phyloP scores from a whole-genome alignment of 2,329 filamentous ascomycete species.

The Aspergillus latus region DNA sequence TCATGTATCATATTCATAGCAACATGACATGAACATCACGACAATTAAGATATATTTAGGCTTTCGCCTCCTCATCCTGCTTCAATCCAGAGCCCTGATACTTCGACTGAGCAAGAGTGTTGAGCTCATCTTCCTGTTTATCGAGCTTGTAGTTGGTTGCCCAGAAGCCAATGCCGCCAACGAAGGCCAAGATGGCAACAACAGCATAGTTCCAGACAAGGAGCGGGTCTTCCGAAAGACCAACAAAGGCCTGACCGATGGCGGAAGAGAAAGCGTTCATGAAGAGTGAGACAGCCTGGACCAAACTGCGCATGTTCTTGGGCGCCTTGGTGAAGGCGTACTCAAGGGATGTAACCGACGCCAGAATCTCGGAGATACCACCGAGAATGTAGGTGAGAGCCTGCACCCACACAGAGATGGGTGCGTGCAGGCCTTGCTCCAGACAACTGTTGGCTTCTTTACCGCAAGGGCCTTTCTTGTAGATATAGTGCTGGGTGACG shows the following conservation, averaged over 20 bases:
- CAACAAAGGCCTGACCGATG: conserved; percentile 65
- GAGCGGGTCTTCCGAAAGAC: conserved; percentile 63
- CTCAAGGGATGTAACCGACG: conserved; percentile 63
- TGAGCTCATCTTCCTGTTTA: conserved; percentile 66
- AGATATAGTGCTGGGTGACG: conserved; percentile 55
- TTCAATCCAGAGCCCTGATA: conserved; percentile 1
- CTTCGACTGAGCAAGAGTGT: conserved; percentile 33
- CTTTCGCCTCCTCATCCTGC: conserved; percentile 6
- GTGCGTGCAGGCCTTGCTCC: conserved; percentile 41
- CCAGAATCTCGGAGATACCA: conserved; percentile 58
- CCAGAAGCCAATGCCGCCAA: conserved; percentile 68
- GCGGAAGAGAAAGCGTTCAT: conserved; percentile 68
- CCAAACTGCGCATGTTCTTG: conserved; percentile 70
- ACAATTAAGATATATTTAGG: neutral
- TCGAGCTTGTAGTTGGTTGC: conserved; percentile 64
- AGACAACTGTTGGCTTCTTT: conserved; percentile 52
- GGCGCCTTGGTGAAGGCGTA: conserved; percentile 76
- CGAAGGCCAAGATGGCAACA: conserved; percentile 61
- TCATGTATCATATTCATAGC: conserved; percentile 5
- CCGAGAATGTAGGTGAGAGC: conserved; percentile 52
- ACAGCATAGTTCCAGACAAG: conserved; percentile 72
- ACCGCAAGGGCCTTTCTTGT: conserved; percentile 63
- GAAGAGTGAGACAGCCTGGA: conserved; percentile 66
- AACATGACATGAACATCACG: conserved; percentile 5
- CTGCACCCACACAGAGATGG: conserved; percentile 64